Evolutionary conservation across 805 yeast species (phyloP).

Genomic region (Candida montana): DNA sequence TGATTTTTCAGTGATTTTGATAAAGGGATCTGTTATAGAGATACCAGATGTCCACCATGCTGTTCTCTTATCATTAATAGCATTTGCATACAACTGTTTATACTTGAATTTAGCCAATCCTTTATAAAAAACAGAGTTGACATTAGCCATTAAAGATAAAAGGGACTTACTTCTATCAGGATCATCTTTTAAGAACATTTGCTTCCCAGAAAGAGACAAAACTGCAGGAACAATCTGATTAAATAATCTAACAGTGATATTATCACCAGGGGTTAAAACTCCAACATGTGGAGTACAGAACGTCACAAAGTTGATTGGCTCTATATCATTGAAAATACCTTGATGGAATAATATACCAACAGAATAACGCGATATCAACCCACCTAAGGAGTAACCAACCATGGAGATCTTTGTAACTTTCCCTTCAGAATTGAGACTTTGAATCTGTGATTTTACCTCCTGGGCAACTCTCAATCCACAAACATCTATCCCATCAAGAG

Average conservation of each 20-base stretch:
- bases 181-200: slow-evolving; percentile 59
- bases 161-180: slow-evolving; percentile 39
- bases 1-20: slow-evolving; percentile 37
- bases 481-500: slow-evolving; percentile 83
- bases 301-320: slow-evolving; percentile 54
- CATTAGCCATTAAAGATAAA: slow-evolving; percentile 59
- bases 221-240: slow-evolving; percentile 60
- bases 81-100: slow-evolving; percentile 63
- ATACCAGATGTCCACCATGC: slow-evolving; percentile 82
- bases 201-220: slow-evolving; percentile 68
- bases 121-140: slow-evolving; percentile 51
- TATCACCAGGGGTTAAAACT: slow-evolving; percentile 52
- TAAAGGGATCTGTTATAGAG: slow-evolving; percentile 55
- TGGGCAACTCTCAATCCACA: slow-evolving; percentile 72
- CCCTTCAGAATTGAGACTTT: slow-evolving; percentile 20
- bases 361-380: slow-evolving; percentile 72
- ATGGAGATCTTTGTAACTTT: slow-evolving; percentile 62
- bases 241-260: slow-evolving; percentile 46
- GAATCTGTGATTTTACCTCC: slow-evolving; percentile 49
- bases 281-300: slow-evolving; percentile 73
- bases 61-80: slow-evolving; percentile 74
- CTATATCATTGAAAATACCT: slow-evolving; percentile 46
- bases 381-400: slow-evolving; percentile 83
- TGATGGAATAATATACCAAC: slow-evolving; percentile 60
- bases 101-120: slow-evolving; percentile 50